A percentile compares a stretch with the other conserved stretches of the same genome.
Conservation (phyloP, 78 protist genomes). For the Isochrysis galbana region DNA sequence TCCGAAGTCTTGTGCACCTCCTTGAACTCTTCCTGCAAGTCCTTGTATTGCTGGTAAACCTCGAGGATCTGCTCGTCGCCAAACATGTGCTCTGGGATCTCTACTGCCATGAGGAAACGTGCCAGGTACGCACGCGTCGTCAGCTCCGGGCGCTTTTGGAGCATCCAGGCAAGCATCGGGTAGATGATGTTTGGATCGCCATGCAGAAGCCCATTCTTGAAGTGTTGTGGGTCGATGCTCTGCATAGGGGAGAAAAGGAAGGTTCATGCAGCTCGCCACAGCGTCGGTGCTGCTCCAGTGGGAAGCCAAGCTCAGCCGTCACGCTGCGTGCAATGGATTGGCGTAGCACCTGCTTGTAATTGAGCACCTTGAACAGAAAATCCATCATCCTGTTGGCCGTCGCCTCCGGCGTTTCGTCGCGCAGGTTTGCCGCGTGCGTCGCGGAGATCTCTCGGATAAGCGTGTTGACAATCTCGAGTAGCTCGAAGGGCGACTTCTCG, state of each 20-base stretch:
- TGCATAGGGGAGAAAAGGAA: background rate
- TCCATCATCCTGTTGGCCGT: background rate
- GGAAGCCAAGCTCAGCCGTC: too few species aligned
- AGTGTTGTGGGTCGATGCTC: background rate
- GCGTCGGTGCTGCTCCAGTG: too few species aligned
- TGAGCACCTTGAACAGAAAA: background rate
- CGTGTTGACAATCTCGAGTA: background rate
- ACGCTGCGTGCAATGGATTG: too few species aligned
- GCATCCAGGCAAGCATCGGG: constrained; percentile 6
- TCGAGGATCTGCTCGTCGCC: constrained; percentile 5
- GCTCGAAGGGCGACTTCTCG: constrained; percentile 28
- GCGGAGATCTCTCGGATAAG: background rate
- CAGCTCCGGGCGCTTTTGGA: background rate
- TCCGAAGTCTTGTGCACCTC: background rate
- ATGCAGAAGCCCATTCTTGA: background rate
- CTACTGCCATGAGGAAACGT: background rate
- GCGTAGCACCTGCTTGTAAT: background rate
- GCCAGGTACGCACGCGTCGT: constrained; percentile 25
- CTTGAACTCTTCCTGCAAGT: constrained; percentile 21
- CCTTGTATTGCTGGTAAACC: background rate
- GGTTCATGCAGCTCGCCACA: too few species aligned
- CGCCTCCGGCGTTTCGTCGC: constrained; percentile 29
- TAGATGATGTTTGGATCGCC: background rate
- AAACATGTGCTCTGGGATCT: constrained; percentile 18
- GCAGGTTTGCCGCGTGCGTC: background rate